These are phyloP conservation scores for Symbiodinium pilosum DNA, from an alignment of 73 alveolate species.

Conservation along the genomic window DNA sequence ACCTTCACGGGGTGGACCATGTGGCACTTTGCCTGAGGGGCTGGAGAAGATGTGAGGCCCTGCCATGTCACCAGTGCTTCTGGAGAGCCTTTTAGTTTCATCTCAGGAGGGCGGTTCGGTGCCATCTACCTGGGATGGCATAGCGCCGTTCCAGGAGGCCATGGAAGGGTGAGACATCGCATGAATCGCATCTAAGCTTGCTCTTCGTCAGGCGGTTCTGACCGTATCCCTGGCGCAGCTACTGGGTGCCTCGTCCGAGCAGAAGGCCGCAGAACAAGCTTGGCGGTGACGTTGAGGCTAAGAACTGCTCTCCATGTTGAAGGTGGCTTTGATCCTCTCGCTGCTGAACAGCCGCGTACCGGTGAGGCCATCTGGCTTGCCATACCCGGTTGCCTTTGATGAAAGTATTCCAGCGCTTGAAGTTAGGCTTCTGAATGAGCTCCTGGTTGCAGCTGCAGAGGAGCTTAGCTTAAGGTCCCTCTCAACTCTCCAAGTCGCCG, in stretches of 20 bases:
- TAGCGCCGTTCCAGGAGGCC: constrained; percentile 86
- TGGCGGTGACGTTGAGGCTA: neutral
- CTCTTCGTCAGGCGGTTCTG: constrained; percentile 28
- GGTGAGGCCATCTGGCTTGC: neutral
- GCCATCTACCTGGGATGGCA: constrained; percentile 92
- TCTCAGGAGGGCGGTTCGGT: constrained; percentile 75
- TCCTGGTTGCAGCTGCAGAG: constrained; percentile 85
- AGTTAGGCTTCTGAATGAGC: constrained; percentile 79
- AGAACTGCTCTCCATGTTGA: neutral
- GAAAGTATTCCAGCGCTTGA: neutral
- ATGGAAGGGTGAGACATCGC: neutral
- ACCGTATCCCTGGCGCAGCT: constrained; percentile 50
- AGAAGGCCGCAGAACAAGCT: neutral
- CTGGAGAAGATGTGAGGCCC: constrained; percentile 82
- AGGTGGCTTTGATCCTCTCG: constrained; percentile 77
- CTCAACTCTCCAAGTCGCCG: neutral
- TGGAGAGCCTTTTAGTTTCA: neutral
- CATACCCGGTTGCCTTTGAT: no score
- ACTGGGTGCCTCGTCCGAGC: constrained; percentile 85
- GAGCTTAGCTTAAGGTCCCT: no score
- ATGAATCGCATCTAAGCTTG: neutral
- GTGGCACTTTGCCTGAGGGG: constrained; percentile 15
- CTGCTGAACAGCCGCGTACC: constrained; percentile 76
- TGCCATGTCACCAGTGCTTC: neutral
- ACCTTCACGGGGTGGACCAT: neutral